Base-by-base conservation (phyloP, 2,329 filamentous ascomycete genomes). In the Huntiella savannae region DNA sequence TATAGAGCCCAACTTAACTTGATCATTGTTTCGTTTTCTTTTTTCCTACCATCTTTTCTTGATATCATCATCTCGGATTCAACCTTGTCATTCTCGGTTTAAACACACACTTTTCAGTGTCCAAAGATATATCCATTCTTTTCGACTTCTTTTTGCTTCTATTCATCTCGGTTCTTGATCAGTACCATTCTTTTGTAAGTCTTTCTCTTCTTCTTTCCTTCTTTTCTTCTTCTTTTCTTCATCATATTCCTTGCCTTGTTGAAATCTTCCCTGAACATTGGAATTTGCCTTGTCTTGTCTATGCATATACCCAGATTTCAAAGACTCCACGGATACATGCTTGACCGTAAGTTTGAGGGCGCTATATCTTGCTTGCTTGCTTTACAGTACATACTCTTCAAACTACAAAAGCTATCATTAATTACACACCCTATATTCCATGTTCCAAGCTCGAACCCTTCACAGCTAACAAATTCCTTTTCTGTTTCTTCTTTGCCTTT, bases 171-270 rank as follows among this genome's bases (percentile, higher is more conserved):
- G 15, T 22, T 12, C 12, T 41, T 32, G 39, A 37, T 17, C 28
- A 12, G 36, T 6, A 7, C 37, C 33, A 19, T 36, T 33, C 17
- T 22, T 38, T n/a, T 19, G 22, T 28, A 28, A 28, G 22, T 28
- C 2, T 33, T 33, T 45, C 40, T 41, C 36, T 40, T 22, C 16
- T 13, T 36, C 16, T 33, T 43, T 33, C 43, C 19, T 35, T 43
- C 22, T 36, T 39, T 40, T 35, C 33, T 45, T 48, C 33, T n/a
- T 40, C 33, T 42, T 40, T 46, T 39, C 17, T 13, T 46, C 38
- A 40, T 40, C 38, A 40, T 40, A 41, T 34, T 41, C 43, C 19
- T 40, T 35, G n/a, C 41, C 33, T 39, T 46, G 45, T 22, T 40
- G 41, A 7, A 17, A 17, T 17, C 17, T 17, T 4, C 17, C 17